These are phyloP conservation scores for Abortiporus biennis DNA, from an alignment of 1,284 basidiomycete genomes.

Conservation along the genomic window DNA sequence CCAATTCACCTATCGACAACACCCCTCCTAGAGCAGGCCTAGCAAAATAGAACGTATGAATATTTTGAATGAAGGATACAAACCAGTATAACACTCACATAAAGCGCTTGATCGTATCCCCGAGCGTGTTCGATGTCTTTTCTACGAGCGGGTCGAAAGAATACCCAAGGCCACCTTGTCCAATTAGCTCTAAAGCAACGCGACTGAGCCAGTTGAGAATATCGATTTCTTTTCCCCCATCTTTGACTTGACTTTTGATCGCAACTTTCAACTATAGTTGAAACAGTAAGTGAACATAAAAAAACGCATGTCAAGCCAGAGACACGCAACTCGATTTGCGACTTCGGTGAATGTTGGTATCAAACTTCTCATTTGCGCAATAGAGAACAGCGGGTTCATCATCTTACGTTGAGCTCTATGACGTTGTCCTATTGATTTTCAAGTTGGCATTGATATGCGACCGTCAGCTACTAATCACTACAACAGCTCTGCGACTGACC, in stretches of 20 bases:
- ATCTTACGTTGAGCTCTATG: constrained; percentile 27
- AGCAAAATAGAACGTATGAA: too few species aligned
- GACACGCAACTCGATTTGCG: constrained; percentile 19
- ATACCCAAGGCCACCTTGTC: constrained; percentile 31
- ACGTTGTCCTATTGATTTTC: constrained; percentile 24
- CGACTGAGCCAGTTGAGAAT: constrained; percentile 29
- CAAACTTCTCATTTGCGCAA: constrained; percentile 23
- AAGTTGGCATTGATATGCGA: too few species aligned
- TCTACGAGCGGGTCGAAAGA: constrained; percentile 28
- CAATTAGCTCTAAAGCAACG: constrained; percentile 32
- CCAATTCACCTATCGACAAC: too few species aligned
- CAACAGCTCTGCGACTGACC: background rate
- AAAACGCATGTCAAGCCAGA: background rate
- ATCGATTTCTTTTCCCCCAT: constrained; percentile 22
- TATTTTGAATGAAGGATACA: too few species aligned
- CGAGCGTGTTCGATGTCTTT: constrained; percentile 20
- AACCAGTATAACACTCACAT: constrained; percentile 9
- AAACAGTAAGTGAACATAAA: background rate
- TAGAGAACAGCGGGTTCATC: constrained; percentile 28
- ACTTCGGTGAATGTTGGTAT: constrained; percentile 28
- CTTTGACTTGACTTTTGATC: constrained; percentile 13
- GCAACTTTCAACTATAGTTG: constrained; percentile 16
- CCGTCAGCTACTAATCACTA: too few species aligned
- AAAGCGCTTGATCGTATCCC: constrained; percentile 17
- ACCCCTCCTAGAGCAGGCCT: too few species aligned